Conservation (phyloP, 2,329 filamentous ascomycete species). For the Coniella lustricola region DNA sequence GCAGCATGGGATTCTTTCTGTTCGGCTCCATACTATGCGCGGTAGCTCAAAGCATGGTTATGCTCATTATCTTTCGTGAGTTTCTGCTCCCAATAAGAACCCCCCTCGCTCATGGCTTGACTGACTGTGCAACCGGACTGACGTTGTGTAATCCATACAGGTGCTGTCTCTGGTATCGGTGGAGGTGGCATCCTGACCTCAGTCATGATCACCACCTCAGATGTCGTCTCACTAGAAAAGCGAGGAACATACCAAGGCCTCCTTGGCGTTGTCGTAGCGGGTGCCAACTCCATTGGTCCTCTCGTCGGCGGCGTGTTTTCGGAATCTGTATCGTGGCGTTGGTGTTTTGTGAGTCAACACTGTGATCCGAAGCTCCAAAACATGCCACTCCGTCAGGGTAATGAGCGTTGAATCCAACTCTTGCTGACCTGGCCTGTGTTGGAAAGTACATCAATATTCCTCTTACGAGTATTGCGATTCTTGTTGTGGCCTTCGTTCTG, state of each 20-base stretch:
- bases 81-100: no score
- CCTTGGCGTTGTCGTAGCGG: conserved; percentile 13
- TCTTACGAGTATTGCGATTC: conserved; percentile 10
- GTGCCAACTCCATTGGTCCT: conserved; percentile 12
- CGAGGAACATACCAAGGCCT: conserved; percentile 16
- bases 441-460: conserved; percentile 16
- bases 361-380: no score
- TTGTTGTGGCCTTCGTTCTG: conserved; percentile 13
- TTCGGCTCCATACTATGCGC: conserved; percentile 16
- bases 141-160: background rate
- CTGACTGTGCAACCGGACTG: background rate
- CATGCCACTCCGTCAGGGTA: no score
- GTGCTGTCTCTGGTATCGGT: conserved; percentile 13
- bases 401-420: no score
- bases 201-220: conserved; percentile 12
- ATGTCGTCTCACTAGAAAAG: conserved; percentile 16
- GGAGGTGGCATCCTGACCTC: conserved; percentile 16
- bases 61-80: conserved; percentile 16
- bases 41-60: conserved; percentile 11
- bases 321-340: conserved; percentile 9
- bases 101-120: background rate
- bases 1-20: conserved; percentile 12
- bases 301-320: conserved; percentile 12
- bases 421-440: no score
- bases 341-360: conserved; percentile 9